Base-by-base conservation (phyloP, 805 yeast genomes). In the Myxozyma melibiosi region DNA sequence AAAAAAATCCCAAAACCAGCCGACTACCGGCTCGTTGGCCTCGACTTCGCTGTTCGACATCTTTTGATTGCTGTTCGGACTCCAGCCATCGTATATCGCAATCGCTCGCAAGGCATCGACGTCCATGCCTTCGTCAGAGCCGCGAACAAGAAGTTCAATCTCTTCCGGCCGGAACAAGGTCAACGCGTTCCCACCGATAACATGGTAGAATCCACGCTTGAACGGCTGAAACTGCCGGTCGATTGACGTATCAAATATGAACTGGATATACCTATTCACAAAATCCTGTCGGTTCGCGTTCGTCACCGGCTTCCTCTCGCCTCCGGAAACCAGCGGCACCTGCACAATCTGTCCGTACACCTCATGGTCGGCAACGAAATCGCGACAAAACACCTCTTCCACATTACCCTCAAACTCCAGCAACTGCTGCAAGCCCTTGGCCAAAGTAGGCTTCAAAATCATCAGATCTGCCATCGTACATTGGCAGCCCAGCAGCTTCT, bases 1-100 rank as follows among this genome's bases (percentile, higher is more conserved):
- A 64, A 88, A 78, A 68, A 83, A 82, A 16, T 85, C 84, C 98
- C 99, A 92, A 68, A 92, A 89, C 98, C 98, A 94, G 24, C 66
- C 55, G 3, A 90, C 78, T 0, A 84, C 73, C 0, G 65, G 55
- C 4, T 78, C 74, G 6, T 67, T 63, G n/a, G 67, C 80, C 1
- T 68, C 75, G 8, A 51, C 35, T 27, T 50, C 62, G 16, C 39
- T 25, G 11, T n/a, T 27, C 7, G 55, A 25, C 27, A 24, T 48
- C 34, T 55, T 58, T 6, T 34, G 40, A 24, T 35, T 46, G 22
- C 47, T 37, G 33, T 40, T 39, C 3, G 62, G 39, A 13, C 73
- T 73, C 78, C 91, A 90, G 9, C 91, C 90, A 18, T 71, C 72
- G 69, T 91, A 94, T 58, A 79, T 83, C 0, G 97, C 86, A 0